Percentiles rank a stretch among this genome's conserved stretches.
phyloP scores from a whole-genome alignment of 208 protist species.

The Crithidia expoeki region DNA sequence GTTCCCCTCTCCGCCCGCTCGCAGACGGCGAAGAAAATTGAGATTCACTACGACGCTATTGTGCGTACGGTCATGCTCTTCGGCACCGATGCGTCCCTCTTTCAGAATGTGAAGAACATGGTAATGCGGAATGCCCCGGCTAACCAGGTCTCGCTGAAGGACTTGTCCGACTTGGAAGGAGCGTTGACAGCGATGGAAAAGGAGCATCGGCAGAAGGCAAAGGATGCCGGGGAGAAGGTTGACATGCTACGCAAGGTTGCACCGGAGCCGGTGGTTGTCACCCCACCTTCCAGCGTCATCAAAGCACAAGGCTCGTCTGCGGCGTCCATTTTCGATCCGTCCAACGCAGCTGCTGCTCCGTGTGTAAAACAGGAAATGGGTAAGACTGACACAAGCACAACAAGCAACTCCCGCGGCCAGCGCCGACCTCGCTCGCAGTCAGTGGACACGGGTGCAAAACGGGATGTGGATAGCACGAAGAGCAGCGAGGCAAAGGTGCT shows the following conservation, averaged over 20 bases:
- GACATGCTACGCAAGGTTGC: constrained; percentile 64
- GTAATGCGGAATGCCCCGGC: constrained; percentile 22
- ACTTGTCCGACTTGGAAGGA: constrained; percentile 49
- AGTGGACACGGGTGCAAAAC: neutral
- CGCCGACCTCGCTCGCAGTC: neutral
- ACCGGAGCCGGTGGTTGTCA: constrained; percentile 27
- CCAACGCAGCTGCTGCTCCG: no score
- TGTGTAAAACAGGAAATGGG: no score
- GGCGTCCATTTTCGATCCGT: neutral
- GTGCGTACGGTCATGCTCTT: constrained; percentile 53
- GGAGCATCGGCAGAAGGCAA: constrained; percentile 44
- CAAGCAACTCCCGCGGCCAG: neutral
- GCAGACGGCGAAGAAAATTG: constrained; percentile 37
- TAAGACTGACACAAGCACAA: no score
- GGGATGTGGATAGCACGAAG: neutral
- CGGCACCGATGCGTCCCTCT: constrained; percentile 27
- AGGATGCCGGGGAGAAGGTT: constrained; percentile 52
- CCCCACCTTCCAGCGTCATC: neutral
- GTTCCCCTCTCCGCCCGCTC: constrained; percentile 58
- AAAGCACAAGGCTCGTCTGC: neutral
- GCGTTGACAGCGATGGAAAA: constrained; percentile 50
- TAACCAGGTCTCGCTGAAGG: constrained; percentile 38
- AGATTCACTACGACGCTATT: constrained; percentile 54
- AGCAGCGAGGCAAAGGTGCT: neutral
- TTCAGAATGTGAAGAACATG: constrained; percentile 44